Evolutionary conservation across 1,284 basidiomycete species (phyloP), one percentile per base, ranked within the genome.

Genomic region (Albatrellus sp.): DNA sequence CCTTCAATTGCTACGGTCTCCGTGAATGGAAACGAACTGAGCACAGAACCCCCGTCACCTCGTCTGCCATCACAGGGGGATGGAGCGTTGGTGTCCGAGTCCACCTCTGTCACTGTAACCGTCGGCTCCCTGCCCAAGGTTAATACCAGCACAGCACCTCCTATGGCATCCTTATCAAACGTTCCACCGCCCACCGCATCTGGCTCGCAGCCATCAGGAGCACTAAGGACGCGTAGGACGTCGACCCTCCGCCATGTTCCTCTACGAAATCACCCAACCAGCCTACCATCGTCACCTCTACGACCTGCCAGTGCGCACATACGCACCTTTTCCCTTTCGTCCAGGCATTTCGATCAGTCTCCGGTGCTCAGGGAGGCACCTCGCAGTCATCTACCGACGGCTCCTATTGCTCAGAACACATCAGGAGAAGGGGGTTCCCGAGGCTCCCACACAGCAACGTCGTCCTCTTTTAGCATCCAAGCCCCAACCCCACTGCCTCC

Each of bases 201-300:
- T 10, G 40, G 29, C 24, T 31, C 46, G 13, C 20, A 50, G 3
- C 44, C 52, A 11, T 24, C 24, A 24, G 24, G 3, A 7, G 24
- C 24, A 24, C 24, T 24, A 24, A n/a, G 17, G 24, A 12, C 19
- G n/a, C 64, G 67, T 12, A 76, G 65, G 51, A 52, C 65, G 1
- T 75, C 80, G 2, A 80, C 76, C 0, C 80, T 82, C 55, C 67
- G 81, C 31, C 74, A 70, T 46, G 57, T 82, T 19, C 72, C 73
- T 11, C 60, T 63, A 13, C 71, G 69, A 20, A 60, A 62, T 37
- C 46, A 66, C 5, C 49, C 56, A 6, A 29, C 57, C 29, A 52
- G 64, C 0, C 44, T 66, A 11, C 56, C 62, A 14, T 59, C 71
- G 3, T 72, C 68, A 12, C 67, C 69, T 20, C 57, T 71, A 14